Percentiles rank a stretch among this genome's conserved stretches.
Evolutionary conservation across 345 rosid genomes (phyloP).

Genomic region (Dipteronia sinensis): DNA sequence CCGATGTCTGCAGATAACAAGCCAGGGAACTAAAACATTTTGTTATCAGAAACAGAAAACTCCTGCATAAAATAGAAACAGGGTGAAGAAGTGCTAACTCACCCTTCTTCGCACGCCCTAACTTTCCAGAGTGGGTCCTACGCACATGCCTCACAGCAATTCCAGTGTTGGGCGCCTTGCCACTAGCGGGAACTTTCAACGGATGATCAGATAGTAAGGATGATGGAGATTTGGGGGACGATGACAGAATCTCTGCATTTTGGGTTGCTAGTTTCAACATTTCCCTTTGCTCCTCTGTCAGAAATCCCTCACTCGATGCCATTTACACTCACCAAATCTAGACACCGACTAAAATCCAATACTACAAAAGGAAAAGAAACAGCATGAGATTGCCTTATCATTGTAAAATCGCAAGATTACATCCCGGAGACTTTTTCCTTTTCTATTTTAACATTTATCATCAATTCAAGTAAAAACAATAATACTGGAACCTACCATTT

Average conservation of each 20-base stretch:
- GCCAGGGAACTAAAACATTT: background rate
- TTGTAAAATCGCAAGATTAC: background rate
- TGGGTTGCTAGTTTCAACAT: conserved; percentile 68
- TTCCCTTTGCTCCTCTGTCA: conserved; percentile 87
- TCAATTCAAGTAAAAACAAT: background rate
- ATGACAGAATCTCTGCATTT: conserved; percentile 57
- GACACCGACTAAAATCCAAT: conserved; percentile 4
- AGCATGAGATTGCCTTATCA: background rate
- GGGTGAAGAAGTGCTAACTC: conserved; percentile 1
- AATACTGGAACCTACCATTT: background rate
- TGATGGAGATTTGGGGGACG: conserved; percentile 80
- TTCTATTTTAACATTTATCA: background rate
- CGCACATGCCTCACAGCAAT: conserved; percentile 75
- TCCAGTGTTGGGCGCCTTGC: conserved; percentile 65
- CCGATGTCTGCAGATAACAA: background rate
- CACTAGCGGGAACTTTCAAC: conserved; percentile 63
- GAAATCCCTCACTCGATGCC: conserved; percentile 79
- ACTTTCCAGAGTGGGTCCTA: conserved; percentile 86
- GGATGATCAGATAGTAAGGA: conserved; percentile 64
- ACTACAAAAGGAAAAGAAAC: background rate
- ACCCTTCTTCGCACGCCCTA: conserved; percentile 85
- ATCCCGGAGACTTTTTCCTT: background rate
- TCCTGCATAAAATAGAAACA: background rate
- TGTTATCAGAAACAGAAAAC: background rate
- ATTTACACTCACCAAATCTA: conserved; percentile 39